phyloP scores from a whole-genome alignment of 208 protist genomes.

The Wallacemonas rigidus region DNA sequence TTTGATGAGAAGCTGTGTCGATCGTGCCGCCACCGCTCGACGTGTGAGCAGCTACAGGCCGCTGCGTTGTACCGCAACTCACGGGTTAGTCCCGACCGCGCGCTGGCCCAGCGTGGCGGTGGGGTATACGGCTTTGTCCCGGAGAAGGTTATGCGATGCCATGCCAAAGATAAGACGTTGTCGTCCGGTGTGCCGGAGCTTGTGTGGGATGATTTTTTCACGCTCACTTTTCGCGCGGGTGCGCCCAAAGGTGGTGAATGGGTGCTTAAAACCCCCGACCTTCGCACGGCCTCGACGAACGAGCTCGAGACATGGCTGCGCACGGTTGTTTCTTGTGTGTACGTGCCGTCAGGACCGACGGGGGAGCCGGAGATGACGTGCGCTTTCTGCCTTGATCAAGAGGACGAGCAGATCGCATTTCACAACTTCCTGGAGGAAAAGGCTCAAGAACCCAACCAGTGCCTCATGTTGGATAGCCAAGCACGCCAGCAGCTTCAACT shows the following conservation, averaged over 20 bases:
- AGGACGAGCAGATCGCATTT: background rate
- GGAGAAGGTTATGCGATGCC: background rate
- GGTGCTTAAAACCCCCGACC: background rate
- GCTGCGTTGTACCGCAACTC: background rate
- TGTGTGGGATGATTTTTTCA: conserved; percentile 1
- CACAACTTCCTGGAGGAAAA: background rate
- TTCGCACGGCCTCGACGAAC: background rate
- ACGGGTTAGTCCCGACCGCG: background rate
- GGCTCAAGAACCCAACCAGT: background rate
- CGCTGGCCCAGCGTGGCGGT: background rate
- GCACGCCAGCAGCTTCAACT: background rate
- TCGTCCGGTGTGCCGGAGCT: background rate
- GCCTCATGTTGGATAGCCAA: background rate
- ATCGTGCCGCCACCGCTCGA: background rate
- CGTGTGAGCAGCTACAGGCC: background rate
- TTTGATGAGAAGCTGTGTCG: background rate
- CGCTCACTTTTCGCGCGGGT: background rate
- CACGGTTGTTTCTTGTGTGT: background rate
- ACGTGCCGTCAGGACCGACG: background rate
- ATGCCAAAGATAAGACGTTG: background rate
- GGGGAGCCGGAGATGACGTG: background rate
- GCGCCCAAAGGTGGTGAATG: background rate
- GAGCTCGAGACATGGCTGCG: background rate
- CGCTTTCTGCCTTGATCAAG: background rate
- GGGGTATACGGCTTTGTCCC: background rate